These are phyloP conservation scores for Aspergillus sp. DNA, from an alignment of 2,329 filamentous ascomycete species.

Conservation along the genomic window DNA sequence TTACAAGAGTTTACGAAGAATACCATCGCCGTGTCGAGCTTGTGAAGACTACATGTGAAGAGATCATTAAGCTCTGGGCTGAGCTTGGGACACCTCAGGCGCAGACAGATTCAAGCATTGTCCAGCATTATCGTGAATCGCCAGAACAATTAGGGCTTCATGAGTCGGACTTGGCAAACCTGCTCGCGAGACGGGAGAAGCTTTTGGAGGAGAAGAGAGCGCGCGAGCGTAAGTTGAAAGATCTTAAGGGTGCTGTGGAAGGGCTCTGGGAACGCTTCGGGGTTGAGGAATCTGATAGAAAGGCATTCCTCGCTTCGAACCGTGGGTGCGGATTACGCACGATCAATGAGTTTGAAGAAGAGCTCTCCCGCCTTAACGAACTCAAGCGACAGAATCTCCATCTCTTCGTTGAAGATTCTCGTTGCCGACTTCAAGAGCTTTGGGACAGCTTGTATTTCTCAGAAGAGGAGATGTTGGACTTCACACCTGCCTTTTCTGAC, in stretches of 20 bases:
- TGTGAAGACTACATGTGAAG: conserved; percentile 75
- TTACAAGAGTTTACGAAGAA: conserved; percentile 94
- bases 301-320: conserved; percentile 82
- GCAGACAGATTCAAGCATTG: conserved; percentile 84
- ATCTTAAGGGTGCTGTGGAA: conserved; percentile 79
- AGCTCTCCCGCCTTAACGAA: conserved; percentile 83
- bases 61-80: conserved; percentile 93
- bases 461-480: conserved; percentile 98
- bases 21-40: conserved; percentile 81
- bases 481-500: conserved; percentile 94
- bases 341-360: conserved; percentile 95
- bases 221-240: conserved; percentile 76
- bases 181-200: conserved; percentile 77
- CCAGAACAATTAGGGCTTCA: conserved; percentile 94
- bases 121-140: conserved; percentile 85
- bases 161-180: conserved; percentile 76
- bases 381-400: conserved; percentile 94
- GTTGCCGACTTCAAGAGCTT: conserved; percentile 86
- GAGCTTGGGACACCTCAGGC: conserved; percentile 93
- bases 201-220: conserved; percentile 85
- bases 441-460: conserved; percentile 95
- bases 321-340: conserved; percentile 87
- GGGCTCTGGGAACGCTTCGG: conserved; percentile 86
- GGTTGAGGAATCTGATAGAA: conserved; percentile 80
- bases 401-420: conserved; percentile 91